Evolutionary conservation across 2,329 filamentous ascomycete genomes (phyloP), one percentile per base, ranked within the genome.

Genomic region (Fusarium sp.): DNA sequence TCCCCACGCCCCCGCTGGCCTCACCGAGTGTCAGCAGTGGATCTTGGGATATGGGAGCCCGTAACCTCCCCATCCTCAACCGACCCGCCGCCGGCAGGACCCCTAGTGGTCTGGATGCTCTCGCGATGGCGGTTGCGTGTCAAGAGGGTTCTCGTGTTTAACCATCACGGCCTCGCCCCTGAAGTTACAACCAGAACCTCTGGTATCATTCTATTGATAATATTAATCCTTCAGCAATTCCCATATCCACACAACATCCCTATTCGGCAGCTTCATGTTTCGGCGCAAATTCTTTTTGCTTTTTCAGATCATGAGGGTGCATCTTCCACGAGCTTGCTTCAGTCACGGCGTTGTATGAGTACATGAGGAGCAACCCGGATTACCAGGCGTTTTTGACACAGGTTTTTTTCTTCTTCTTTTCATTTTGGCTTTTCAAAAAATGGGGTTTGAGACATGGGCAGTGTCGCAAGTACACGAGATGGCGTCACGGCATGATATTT

Each of bases 71-170:
- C 50, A 72, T 82, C 11, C 74, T 80, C 63, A 76, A 71, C 61
- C 79, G 80, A n/a, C 81, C 82, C 4, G 72, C 70, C 11, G 67
- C 75, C 7, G 69, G 70, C 3, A 74, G 78, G 55, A 78, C 78
- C n/a, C 76, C 77, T 61, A 84, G 79, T 55, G 83, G 82, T 17
- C 77, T 86, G 6, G 83, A 85, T 60, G 79, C 82, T 8, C 73
- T 86, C 17, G 83, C 82, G 42, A 78, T 82, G 75, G 83, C 82
- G 19, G 77, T 84, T 13, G 82, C 81, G 21, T 83, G 80, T 60
- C 80, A 83, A 68, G 80, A 83, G 64, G 77, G 77, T 39, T 67
- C 71, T 49, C 66, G 64, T 48, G 31, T 52, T 36, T 65, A 52
- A 66, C 49, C 50, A n/a, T 43, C 39, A 33, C 38, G n/a, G 4